Conservation (phyloP, 148 eudicot genomes). For the Tetragonia tetragonoides region DNA sequence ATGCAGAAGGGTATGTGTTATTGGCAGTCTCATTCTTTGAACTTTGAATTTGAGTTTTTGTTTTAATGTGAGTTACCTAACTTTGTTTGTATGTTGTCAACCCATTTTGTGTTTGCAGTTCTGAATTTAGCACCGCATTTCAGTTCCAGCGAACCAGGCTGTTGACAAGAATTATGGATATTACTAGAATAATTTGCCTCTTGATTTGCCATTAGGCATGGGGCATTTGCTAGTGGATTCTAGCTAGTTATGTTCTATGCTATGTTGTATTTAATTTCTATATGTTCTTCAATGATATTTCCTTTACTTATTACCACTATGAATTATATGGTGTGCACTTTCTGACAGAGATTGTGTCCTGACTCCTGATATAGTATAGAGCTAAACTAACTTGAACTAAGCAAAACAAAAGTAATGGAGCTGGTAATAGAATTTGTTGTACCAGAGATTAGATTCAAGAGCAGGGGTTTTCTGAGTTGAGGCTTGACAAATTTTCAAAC, state of each 20-base stretch:
- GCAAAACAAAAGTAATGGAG: too few species aligned
- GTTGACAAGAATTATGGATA: slow-evolving; percentile 16
- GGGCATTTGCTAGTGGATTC: slow-evolving; percentile 9
- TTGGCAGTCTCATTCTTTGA: background rate
- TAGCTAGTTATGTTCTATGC: background rate
- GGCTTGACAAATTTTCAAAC: too few species aligned
- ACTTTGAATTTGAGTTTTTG: background rate
- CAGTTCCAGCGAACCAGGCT: slow-evolving; percentile 5
- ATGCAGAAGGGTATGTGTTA: slow-evolving; percentile 20
- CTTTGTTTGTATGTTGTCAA: background rate
- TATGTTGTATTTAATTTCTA: background rate
- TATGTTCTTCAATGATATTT: background rate
- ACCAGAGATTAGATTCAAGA: too few species aligned
- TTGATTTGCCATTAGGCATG: slow-evolving; percentile 13
- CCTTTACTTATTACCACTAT: background rate
- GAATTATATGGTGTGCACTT: background rate
- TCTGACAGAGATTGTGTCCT: background rate
- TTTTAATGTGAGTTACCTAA: background rate
- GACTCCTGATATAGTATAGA: background rate
- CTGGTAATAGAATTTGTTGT: too few species aligned
- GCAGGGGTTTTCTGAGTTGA: too few species aligned
- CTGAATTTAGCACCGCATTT: background rate
- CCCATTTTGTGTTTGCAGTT: slow-evolving; percentile 11
- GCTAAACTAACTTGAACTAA: background rate
- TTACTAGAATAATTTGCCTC: slow-evolving; percentile 24